Base-by-base conservation (phyloP, 352 stramenopile species). In the Thalassiosira delicatula region DNA sequence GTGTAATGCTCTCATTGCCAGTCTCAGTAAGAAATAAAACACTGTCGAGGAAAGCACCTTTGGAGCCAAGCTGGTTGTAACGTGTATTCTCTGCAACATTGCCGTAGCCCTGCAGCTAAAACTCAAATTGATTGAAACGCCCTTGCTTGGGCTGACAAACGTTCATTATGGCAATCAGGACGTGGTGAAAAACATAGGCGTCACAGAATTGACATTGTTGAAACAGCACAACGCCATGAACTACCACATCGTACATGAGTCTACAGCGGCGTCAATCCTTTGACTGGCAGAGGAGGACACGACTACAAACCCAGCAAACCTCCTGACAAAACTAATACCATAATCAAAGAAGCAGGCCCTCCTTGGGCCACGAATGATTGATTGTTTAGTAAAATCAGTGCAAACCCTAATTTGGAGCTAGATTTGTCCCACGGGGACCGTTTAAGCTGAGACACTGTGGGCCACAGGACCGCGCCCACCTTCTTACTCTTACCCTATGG, bases 141-240 rank as follows among this genome's bases (percentile, higher is more conserved):
- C 67, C 14, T 40, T 88, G 0, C 32, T 77, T 63, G 84, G 80
- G 25, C 63, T 76, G 19, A 46, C 76, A 29, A 75, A 82, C 53
- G 46, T 85, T 2, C 86, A 56, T 27, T 91, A 74, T 65, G 77
- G 89, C 63, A 90, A 90, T 65, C 25, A 83, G 4, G 60, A 30
- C 12, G 84, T 91, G 0, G 33, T 82, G 0, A 86, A 84, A 63
- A 90, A 87, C 60, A 69, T 63, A 0, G 82, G 67, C 12, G 66
- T 81, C 21, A 81, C 82, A 23, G 70, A 82, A n/a, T 88, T 72
- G 29, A 77, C 66, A 30, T 59, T 92, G 23, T 70, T 56, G 0
- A 92, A 92, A 70, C 88, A 90, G 42, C 83, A 88, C 35, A 76
- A 90, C 51, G 30, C 69, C 12, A 86, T 92, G 56, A 78, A 81